Evolutionary conservation across 2,329 filamentous ascomycete species (phyloP), one percentile per base, ranked within the genome.

Genomic region (Aotearoamyces nothofagi): DNA sequence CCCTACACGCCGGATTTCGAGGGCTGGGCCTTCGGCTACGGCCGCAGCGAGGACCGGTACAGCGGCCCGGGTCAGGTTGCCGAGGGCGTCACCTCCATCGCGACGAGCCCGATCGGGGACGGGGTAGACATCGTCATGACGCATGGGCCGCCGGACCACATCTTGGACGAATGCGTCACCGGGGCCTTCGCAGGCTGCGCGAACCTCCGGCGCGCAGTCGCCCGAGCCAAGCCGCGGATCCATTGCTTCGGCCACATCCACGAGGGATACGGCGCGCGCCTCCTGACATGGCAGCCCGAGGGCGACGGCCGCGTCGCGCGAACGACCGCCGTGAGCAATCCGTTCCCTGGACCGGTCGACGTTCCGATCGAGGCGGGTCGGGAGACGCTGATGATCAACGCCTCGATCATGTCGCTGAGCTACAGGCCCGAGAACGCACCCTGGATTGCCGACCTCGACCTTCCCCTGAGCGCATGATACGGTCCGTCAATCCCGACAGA

Each of bases 161-260:
- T 47, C 9, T 33, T 53, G 3, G 47, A 51, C 27, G 38, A 39
- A 8, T 34, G 38, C 4, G 24, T 30, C 0, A 24, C 27, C 38
- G 30, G 35, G 29, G 17, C 38, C 7, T 35, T 42, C 28, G 53
- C 51, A 11, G 63, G 66, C 12, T 61, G 61, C 33, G 37, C 39
- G 0, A 35, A 53, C 10, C 53, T 72, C 3, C 57, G 67, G 30
- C 44, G 42, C 0, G 60, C 66, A 0, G 41, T 71, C 0, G 50
- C 54, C 2, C 41, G 42, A 0, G 52, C 57, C 1, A 51, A 48
- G 15, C 66, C 66, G 2, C 42, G 44, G 5, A 36, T 71, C 4
- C 63, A 69, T 41, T 69, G 64, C 42, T 71, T 69, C 33, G 66
- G 66, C 0, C 67, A 71, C 35, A 61, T 70, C n/a, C 67, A 72